Conservation (phyloP, 176 grass and related monocot genomes). For the Musa acuminata region DNA sequence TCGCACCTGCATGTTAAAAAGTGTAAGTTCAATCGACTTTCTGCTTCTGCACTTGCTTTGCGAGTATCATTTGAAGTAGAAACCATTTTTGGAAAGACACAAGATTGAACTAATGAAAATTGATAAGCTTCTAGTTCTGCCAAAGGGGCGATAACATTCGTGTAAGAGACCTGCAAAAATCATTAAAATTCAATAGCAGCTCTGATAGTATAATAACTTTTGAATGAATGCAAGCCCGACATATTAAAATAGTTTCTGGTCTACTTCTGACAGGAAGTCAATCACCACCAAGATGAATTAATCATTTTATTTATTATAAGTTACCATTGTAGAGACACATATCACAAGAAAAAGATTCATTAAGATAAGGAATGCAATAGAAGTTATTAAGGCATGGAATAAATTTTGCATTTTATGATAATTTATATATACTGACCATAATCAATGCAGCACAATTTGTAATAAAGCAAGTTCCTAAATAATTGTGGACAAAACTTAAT, state of each 20-base stretch:
- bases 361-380: no score
- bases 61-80: conserved; percentile 55
- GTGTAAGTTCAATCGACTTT: conserved; percentile 69
- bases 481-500: background rate
- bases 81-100: conserved; percentile 74
- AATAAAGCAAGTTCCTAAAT: background rate
- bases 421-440: no score
- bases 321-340: background rate
- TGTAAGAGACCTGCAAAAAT: conserved; percentile 8
- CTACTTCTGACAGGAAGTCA: background rate
- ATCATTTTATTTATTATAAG: background rate
- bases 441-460: no score
- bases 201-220: background rate
- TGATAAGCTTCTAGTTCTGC: conserved; percentile 81
- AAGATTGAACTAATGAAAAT: conserved; percentile 82
- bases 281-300: background rate
- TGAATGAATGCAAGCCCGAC: background rate
- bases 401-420: no score
- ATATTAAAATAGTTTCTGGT: background rate
- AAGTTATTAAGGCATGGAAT: no score
- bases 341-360: no score
- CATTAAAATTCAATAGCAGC: background rate
- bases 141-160: conserved; percentile 55
- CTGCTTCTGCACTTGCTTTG: conserved; percentile 66
- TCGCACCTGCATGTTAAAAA: conserved; percentile 65